Evolutionary conservation across 176 grass and related monocot genomes (phyloP), one percentile per base, ranked within the genome.

Genomic region (Rhynchospora pubera): DNA sequence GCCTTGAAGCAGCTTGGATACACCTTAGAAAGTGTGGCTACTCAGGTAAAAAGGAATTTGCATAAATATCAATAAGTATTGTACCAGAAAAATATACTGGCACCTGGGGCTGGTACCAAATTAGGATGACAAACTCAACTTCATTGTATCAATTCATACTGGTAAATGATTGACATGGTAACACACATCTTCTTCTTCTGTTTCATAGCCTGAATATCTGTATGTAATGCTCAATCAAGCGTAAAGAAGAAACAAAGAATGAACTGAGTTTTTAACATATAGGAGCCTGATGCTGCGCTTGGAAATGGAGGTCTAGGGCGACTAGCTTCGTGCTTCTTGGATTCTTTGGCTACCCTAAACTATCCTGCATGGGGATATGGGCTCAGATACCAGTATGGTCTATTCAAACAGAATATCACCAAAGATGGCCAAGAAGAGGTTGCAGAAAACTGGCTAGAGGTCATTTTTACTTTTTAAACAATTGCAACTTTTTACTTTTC

Each of bases 361-460:
- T 99, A 95, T 90, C 96, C 96, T 77, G 96, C 92, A 73, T 99
- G 96, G 96, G 96, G 96, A 79, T 99, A 99, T 79, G 96, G 93
- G 81, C 92, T 99, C 79, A 87, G 93, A 80, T 99, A 99, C 47
- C 91, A 87, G 84, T 90, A 99, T 68, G 96, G 96, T 22, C 86
- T 99, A 64, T 99, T 99, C 84, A 95, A 93, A 82, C 93, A 99
- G 83, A 84, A 87, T 72, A 99, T 99, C 83, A 91, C 96, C 68
- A 95, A 99, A 85, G 92, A 91, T 85, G 96, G 96, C 53, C 96
- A 99, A 79, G 96, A 99, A 83, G 96, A 99, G 85, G 85, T 90
- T 62, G 92, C 96, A 62, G 96, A 99, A 85, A 86, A 90, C 79
- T 99, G 96, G 96, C 91, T 99, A 72, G 92, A 99, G 91, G 96